These are phyloP conservation scores for Paraconiothyrium sp. DNA, from an alignment of 2,329 filamentous ascomycete species.

Conservation along the genomic window DNA sequence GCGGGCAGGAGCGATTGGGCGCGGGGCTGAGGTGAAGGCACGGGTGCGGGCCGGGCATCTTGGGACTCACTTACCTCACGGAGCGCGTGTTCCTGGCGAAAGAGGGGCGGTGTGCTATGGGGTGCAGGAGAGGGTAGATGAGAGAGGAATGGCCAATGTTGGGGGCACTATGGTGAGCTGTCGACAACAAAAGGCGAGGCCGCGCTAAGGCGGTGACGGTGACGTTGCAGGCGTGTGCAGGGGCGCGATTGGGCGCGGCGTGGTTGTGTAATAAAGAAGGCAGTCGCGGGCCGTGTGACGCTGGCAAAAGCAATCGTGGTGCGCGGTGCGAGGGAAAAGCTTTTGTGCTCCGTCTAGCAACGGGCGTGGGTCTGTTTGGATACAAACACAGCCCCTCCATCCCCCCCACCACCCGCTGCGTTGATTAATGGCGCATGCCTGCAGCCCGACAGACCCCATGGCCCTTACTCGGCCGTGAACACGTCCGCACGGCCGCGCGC, in stretches of 20 bases:
- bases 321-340: constrained; percentile 12
- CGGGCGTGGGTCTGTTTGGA: not conserved
- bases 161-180: constrained; percentile 37
- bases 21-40: constrained; percentile 12
- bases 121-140: constrained; percentile 17
- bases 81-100: constrained; percentile 11
- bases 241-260: constrained; percentile 34
- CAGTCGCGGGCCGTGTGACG: constrained; percentile 8
- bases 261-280: constrained; percentile 6
- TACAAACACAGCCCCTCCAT: constrained; percentile 17
- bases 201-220: constrained; percentile 46
- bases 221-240: constrained; percentile 33
- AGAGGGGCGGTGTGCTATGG: constrained; percentile 35
- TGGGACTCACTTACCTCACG: constrained; percentile 2
- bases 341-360: constrained; percentile 16
- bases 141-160: constrained; percentile 32
- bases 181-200: constrained; percentile 22
- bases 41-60: constrained; percentile 18
- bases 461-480: constrained; percentile 40
- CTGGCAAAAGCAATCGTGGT: constrained; percentile 29
- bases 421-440: constrained; percentile 40
- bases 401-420: constrained; percentile 17
- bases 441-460: constrained; percentile 28
- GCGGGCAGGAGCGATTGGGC: constrained; percentile 28
- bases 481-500: constrained; percentile 19